Percentiles rank a stretch among this genome's conserved stretches.
These are phyloP conservation scores for Fusarium siculi DNA, from an alignment of 2,329 filamentous ascomycete species.

Conservation along the genomic window DNA sequence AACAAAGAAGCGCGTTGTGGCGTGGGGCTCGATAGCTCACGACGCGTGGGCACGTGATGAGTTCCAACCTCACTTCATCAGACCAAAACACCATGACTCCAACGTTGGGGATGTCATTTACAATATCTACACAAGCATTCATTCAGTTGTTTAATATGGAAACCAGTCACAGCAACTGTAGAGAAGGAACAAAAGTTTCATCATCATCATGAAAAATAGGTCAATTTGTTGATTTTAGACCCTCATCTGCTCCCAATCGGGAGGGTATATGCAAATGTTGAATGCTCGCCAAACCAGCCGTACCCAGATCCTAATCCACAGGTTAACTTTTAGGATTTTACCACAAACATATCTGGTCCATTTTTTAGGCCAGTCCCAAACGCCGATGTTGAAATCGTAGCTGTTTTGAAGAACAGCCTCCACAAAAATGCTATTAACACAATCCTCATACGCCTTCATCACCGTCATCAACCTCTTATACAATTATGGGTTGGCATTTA, in stretches of 20 bases:
- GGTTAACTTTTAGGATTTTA: conserved; percentile 51
- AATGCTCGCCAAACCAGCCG: conserved; percentile 51
- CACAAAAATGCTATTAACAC: conserved; percentile 48
- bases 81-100: not conserved
- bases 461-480: conserved; percentile 27
- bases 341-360: conserved; percentile 50
- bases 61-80: not conserved
- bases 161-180: not conserved
- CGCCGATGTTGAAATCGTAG: conserved; percentile 71
- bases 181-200: conserved; percentile 18
- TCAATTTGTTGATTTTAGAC: conserved; percentile 47
- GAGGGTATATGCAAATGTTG: conserved; percentile 54
- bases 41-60: conserved; percentile 39
- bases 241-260: conserved; percentile 46
- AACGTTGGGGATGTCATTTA: not conserved
- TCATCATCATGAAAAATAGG: conserved; percentile 41
- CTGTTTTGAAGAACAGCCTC: conserved; percentile 52
- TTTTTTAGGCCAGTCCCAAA: conserved; percentile 55
- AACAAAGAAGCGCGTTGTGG: conserved; percentile 25
- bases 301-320: conserved; percentile 47
- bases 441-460: conserved; percentile 40
- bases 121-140: not conserved
- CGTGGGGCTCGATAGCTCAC: conserved; percentile 8
- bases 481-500: conserved; percentile 50
- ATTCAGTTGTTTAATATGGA: not conserved